A percentile compares a stretch with the other conserved stretches of the same genome.
These are phyloP conservation scores for Verticillium zaregamsianum DNA, from an alignment of 2,329 filamentous ascomycete genomes.

Conservation along the genomic window DNA sequence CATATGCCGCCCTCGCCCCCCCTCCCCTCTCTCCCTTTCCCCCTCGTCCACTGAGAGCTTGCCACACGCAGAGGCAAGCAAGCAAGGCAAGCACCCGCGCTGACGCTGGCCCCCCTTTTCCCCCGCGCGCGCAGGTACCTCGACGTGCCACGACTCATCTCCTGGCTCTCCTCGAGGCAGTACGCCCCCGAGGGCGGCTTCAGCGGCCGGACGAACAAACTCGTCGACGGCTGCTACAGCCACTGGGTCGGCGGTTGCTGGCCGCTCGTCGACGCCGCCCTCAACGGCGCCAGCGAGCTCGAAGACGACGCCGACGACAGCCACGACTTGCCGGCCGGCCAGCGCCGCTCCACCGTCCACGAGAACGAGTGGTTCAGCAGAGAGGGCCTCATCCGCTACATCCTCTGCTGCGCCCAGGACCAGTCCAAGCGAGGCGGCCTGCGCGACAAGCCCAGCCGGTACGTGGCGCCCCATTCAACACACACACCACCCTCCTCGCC, in stretches of 20 bases:
- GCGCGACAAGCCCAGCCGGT: slow-evolving; percentile 91
- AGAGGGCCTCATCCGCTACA: slow-evolving; percentile 83
- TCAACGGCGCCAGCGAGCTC: slow-evolving; percentile 46
- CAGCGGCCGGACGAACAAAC: slow-evolving; percentile 91
- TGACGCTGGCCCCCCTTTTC: slow-evolving; percentile 10
- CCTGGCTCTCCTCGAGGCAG: slow-evolving; percentile 87
- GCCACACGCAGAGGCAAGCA: neutral
- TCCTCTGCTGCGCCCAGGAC: slow-evolving; percentile 83
- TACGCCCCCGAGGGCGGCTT: slow-evolving; percentile 90
- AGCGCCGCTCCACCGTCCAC: slow-evolving; percentile 6
- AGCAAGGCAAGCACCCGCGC: slow-evolving; percentile 2
- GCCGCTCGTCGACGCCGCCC: slow-evolving; percentile 79
- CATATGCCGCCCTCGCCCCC: slow-evolving; percentile 3
- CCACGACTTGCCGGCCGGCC: neutral
- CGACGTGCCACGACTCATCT: slow-evolving; percentile 70
- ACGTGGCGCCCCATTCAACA: slow-evolving; percentile 30
- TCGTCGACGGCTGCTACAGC: slow-evolving; percentile 97
- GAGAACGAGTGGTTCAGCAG: slow-evolving; percentile 65
- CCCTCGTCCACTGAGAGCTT: slow-evolving; percentile 8
- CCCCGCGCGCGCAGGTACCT: slow-evolving; percentile 55
- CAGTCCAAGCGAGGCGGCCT: slow-evolving; percentile 68
- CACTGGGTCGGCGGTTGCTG: slow-evolving; percentile 97
- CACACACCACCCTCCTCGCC: neutral
- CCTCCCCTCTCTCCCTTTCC: slow-evolving; percentile 7
- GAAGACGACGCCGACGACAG: slow-evolving; percentile 2